Evolutionary conservation across 495 filamentous ascomycete genomes (phyloP), one percentile per base, ranked within the genome.

Genomic region (Astrocystis sublimbata): DNA sequence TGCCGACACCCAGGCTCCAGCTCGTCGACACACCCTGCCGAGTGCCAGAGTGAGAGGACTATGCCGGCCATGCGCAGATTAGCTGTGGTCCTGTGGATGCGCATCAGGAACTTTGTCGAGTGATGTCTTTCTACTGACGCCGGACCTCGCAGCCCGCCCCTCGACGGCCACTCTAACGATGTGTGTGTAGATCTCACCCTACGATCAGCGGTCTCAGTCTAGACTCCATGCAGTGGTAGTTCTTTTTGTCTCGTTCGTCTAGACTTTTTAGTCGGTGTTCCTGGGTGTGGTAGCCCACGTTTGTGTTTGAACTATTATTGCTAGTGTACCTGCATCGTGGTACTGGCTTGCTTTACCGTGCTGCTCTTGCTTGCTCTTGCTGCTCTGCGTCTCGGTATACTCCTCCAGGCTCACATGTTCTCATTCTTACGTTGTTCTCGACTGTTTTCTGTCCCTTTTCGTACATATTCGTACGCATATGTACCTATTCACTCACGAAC

Each of bases 401-500:
- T 54, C 51, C 19, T 35, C 40, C 26, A 6, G 19, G 21, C 21
- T 12, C 23, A 24, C 24, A 42, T 24, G 4, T 56, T 42, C 13
- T 56, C 30, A 7, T 42, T 41, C 52, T 52, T 23, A 19, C 21
- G 6, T 13, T 6, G 13, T 13, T 36, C 33, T 6, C 13, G 6
- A 6, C 13, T 36, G 33, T 45, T 58, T 58, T 47, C 30, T 49
- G 46, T 49, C 55, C 43, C 43, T 31, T n/a, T 43, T 46, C n/a
- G 26, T 19, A 21, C 30, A 45, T 24, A 12, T 41, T 54, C 35
- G 19, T 21, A 13, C 41, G 24, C 30, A 47, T n/a, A n/a, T n/a
- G n/a, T n/a, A n/a, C n/a, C 45, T n/a, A 5, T 40, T 35, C 51
- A 40, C 8, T 4, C 7, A 15, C 7, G 12, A 4, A 8, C 4